Percentiles rank a stretch among this genome's conserved stretches.
phyloP scores from a whole-genome alignment of 805 yeast genomes.

The Saturnispora gosingensis region DNA sequence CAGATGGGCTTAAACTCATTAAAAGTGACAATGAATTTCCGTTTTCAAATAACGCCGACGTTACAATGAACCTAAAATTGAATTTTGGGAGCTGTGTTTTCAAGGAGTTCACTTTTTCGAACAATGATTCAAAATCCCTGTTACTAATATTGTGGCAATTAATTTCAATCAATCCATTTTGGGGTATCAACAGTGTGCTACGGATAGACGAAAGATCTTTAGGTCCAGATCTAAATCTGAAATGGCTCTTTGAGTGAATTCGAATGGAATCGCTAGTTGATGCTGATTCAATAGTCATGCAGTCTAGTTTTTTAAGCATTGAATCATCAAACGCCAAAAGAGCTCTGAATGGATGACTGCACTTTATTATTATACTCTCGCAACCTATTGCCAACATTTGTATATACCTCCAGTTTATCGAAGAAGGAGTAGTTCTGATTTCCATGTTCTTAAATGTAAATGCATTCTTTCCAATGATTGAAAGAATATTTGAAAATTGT shows the following conservation, averaged over 20 bases:
- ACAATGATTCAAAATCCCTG: not conserved
- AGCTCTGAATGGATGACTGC: not conserved
- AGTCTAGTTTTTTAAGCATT: constrained; percentile 5
- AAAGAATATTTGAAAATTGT: not conserved
- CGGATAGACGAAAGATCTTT: not conserved
- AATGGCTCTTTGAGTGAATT: not conserved
- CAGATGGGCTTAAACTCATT: not conserved
- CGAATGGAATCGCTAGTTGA: not conserved
- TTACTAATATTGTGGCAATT: not conserved
- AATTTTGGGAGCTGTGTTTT: not conserved
- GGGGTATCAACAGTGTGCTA: not conserved
- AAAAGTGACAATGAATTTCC: not conserved
- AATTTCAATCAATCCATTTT: constrained; percentile 2
- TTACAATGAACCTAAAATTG: not conserved
- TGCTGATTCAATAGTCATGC: not conserved
- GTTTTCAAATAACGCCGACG: not conserved
- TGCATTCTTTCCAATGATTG: not conserved
- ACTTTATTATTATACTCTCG: constrained; percentile 1
- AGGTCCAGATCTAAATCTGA: not conserved
- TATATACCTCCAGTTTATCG: constrained; percentile 3
- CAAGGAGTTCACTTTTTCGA: not conserved
- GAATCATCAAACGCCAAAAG: constrained; percentile 5
- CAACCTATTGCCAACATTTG: constrained; percentile 6
- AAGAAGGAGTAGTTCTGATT: constrained; percentile 1
- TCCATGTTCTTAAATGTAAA: constrained; percentile 3